Conservation (phyloP, 352 stramenopile genomes). For the Phytophthora crassamura region DNA sequence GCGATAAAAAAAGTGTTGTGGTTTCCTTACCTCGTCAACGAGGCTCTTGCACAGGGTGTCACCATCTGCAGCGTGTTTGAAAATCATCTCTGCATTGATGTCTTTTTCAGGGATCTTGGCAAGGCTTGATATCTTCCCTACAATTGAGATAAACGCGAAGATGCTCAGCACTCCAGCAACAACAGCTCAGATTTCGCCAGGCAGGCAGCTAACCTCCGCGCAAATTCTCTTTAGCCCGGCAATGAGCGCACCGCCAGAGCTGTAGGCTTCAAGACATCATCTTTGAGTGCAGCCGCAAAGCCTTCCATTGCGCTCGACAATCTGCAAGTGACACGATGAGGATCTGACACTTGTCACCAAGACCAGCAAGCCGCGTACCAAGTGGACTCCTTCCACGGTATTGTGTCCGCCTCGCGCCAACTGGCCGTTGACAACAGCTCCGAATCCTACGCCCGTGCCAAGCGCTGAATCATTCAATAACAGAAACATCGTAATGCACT, state of each 20-base stretch:
- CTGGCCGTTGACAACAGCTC: constrained; percentile 50
- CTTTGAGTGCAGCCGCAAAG: constrained; percentile 72
- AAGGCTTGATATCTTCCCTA: constrained; percentile 60
- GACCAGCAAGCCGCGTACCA: constrained; percentile 31
- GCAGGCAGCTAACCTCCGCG: constrained; percentile 42
- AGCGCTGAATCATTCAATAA: constrained; percentile 37
- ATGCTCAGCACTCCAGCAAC: not conserved
- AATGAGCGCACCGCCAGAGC: constrained; percentile 70
- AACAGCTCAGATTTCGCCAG: not conserved
- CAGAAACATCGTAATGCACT: no score
- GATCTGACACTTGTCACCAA: not conserved
- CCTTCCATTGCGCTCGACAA: constrained; percentile 67
- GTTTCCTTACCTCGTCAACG: constrained; percentile 61
- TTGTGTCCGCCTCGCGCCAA: constrained; percentile 58
- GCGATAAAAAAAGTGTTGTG: not conserved
- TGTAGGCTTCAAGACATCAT: constrained; percentile 84
- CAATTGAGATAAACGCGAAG: not conserved
- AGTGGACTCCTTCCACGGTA: constrained; percentile 67
- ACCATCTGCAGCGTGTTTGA: constrained; percentile 66
- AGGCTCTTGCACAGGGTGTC: constrained; percentile 74
- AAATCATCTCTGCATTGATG: constrained; percentile 84
- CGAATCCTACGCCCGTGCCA: constrained; percentile 65
- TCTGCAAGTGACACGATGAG: constrained; percentile 31
- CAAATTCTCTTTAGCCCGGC: constrained; percentile 70
- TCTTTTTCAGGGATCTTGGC: constrained; percentile 42